These are phyloP conservation scores for Guillardia theta DNA, from an alignment of 78 protist genomes.

Conservation along the genomic window DNA sequence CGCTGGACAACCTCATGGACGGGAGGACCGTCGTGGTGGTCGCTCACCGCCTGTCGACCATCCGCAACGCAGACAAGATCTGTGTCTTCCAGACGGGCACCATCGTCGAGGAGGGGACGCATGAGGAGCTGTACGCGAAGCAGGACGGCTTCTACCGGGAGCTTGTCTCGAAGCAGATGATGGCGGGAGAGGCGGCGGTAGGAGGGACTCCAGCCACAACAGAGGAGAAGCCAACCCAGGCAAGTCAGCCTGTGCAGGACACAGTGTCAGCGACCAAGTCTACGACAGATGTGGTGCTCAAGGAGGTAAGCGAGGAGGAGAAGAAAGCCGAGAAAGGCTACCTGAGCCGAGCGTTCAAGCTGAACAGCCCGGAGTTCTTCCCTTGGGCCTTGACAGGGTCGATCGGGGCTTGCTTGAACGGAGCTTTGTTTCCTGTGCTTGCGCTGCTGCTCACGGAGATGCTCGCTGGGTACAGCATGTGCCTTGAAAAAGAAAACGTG, in stretches of 20 bases:
- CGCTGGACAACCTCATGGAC: constrained; percentile 37
- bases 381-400: not conserved
- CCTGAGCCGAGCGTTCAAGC: not conserved
- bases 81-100: not conserved
- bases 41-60: constrained; percentile 53
- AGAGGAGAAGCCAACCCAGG: not conserved
- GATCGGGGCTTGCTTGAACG: not conserved
- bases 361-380: not conserved
- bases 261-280: no score
- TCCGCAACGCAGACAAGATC: constrained; percentile 26
- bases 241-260: no score
- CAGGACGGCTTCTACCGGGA: not conserved
- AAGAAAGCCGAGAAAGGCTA: not conserved
- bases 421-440: not conserved
- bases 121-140: not conserved
- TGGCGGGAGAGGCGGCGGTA: not conserved
- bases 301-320: not conserved
- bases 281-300: no score
- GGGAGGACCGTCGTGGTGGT: constrained; percentile 29
- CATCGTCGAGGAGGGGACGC: not conserved
- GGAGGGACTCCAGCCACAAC: not conserved
- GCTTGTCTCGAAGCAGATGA: constrained; percentile 1
- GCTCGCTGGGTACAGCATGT: constrained; percentile 3
- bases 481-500: no score
- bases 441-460: not conserved